Percentiles rank a stretch among this genome's conserved stretches.
phyloP scores from a whole-genome alignment of 495 filamentous ascomycete species.

The Aspergillus sclerotiicarbonarius region DNA sequence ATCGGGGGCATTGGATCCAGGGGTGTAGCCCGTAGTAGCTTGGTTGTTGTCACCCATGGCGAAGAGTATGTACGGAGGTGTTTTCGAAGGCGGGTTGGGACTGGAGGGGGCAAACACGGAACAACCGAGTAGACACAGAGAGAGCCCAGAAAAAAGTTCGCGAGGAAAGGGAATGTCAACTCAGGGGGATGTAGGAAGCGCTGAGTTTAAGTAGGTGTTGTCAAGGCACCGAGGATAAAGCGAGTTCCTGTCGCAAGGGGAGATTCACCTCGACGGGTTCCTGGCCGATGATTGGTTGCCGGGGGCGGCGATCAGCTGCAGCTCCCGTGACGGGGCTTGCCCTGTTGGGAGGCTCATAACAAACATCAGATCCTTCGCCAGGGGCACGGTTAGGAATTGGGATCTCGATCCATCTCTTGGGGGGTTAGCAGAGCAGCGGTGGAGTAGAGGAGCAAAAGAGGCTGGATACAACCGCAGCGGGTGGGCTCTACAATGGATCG shows the following conservation, averaged over 20 bases:
- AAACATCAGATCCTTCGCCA: conserved; percentile 16
- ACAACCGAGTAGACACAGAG: conserved; percentile 4
- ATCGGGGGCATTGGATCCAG: conserved; percentile 35
- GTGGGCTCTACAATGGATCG: no score
- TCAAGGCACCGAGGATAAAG: conserved; percentile 5
- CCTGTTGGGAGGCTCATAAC: conserved; percentile 12
- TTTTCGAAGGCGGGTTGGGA: conserved; percentile 1
- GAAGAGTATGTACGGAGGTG: conserved; percentile 10
- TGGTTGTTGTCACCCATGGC: conserved; percentile 42
- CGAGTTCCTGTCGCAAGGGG: conserved; percentile 19
- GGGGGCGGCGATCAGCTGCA: conserved; percentile 13
- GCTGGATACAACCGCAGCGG: no score
- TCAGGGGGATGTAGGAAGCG: background rate
- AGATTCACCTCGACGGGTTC: conserved; percentile 13
- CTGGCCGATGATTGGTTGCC: conserved; percentile 19
- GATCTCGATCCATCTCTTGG: background rate
- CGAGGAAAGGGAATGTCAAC: background rate
- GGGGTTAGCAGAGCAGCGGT: no score
- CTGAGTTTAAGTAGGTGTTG: conserved; percentile 7
- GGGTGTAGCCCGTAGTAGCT: conserved; percentile 29
- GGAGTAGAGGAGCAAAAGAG: no score
- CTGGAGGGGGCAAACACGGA: conserved; percentile 1
- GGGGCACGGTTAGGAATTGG: background rate
- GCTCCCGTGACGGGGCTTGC: conserved; percentile 22
- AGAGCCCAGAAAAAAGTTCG: background rate